Conservation (phyloP, 2,329 filamentous ascomycete species). For the Colletotrichum sp. region DNA sequence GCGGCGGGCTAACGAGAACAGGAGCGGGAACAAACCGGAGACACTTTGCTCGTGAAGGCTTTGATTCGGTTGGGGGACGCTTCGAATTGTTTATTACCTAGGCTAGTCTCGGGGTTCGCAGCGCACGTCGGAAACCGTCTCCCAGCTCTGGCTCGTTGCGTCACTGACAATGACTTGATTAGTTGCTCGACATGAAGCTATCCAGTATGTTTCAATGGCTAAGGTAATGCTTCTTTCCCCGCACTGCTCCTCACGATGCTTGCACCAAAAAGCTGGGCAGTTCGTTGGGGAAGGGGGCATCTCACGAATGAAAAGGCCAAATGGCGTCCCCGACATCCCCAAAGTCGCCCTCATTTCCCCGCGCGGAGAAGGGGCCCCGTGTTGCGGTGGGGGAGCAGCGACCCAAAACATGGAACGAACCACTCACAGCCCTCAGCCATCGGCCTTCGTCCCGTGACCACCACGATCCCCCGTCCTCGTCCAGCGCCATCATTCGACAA, state of each 20-base stretch:
- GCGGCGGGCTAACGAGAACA: background rate
- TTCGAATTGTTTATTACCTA: background rate
- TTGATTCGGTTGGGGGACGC: background rate
- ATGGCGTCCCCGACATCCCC: background rate
- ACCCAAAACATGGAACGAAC: background rate
- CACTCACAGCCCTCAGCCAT: background rate
- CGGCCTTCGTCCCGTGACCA: background rate
- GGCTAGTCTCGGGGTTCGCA: background rate
- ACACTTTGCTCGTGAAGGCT: background rate
- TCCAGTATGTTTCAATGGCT: background rate
- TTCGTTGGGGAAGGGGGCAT: background rate
- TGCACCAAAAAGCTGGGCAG: background rate
- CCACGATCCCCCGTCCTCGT: background rate
- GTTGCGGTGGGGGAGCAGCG: background rate
- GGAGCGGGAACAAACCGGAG: background rate
- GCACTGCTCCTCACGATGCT: background rate
- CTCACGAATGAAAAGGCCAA: background rate
- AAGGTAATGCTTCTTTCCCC: background rate
- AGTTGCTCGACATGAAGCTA: background rate
- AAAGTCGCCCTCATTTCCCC: background rate
- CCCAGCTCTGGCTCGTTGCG: background rate
- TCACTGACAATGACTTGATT: accelerated
- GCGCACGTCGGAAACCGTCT: background rate
- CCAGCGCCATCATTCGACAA: background rate
- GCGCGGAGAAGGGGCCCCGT: background rate